These are phyloP conservation scores for Tetraselmis striata DNA, from an alignment of 139 green algal genomes.

Conservation along the genomic window DNA sequence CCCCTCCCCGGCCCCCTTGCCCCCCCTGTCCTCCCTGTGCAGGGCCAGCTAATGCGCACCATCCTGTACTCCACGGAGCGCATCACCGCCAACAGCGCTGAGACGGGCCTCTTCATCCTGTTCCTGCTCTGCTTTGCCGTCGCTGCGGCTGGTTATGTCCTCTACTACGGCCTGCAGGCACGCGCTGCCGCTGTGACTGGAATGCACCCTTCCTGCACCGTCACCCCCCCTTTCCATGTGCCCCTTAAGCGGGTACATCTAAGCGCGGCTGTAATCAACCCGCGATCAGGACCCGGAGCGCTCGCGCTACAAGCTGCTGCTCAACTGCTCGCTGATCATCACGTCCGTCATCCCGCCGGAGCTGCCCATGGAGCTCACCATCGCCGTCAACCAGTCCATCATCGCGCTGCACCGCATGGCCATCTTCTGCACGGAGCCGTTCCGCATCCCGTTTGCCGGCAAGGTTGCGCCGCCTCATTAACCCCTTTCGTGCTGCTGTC, in stretches of 20 bases:
- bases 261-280: no score
- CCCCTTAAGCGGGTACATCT: no score
- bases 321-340: slow-evolving; percentile 98
- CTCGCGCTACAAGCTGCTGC: slow-evolving; percentile 90
- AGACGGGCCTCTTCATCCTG: slow-evolving; percentile 93
- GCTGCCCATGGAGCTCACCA: slow-evolving; percentile 97
- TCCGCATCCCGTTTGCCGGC: slow-evolving; percentile 90
- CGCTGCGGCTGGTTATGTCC: slow-evolving; percentile 77
- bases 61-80: slow-evolving; percentile 93
- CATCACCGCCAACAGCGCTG: slow-evolving; percentile 87
- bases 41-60: slow-evolving; percentile 86
- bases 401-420: slow-evolving; percentile 47
- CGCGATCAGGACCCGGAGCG: slow-evolving; percentile 69
- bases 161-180: slow-evolving; percentile 67
- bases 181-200: slow-evolving; percentile 6
- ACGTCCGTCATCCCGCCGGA: slow-evolving; percentile 93
- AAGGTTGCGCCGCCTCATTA: slow-evolving; percentile 51
- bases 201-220: no score
- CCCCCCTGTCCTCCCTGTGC: no score
- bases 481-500: neutral
- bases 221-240: no score
- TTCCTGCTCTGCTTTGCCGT: slow-evolving; percentile 96
- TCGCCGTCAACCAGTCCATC: slow-evolving; percentile 79
- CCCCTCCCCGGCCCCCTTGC: no score
- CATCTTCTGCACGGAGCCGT: slow-evolving; percentile 98